Evolutionary conservation across 495 filamentous ascomycete species (phyloP).

Genomic region (Penicillium cosmopolitanum): DNA sequence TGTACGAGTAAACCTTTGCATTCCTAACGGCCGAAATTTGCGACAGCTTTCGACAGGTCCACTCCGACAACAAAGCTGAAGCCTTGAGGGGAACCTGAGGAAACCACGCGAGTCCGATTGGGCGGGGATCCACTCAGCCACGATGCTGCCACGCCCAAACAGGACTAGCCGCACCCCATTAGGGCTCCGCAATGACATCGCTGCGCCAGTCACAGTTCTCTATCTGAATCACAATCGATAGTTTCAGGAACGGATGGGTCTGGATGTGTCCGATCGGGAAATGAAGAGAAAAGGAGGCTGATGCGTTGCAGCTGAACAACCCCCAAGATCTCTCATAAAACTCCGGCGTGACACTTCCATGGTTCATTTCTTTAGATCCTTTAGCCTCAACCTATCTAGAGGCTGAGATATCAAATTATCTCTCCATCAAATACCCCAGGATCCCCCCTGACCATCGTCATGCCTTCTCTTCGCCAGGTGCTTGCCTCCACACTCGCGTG

Average conservation of each 20-base stretch:
- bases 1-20: not conserved
- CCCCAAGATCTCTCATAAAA: constrained; percentile 6
- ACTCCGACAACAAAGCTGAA: not conserved
- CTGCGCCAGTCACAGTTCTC: constrained; percentile 19
- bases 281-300: constrained; percentile 19
- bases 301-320: not conserved
- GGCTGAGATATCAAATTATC: not conserved
- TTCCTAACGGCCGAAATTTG: not conserved
- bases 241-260: constrained; percentile 24
- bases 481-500: constrained; percentile 21
- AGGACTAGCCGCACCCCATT: not conserved
- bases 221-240: constrained; percentile 25
- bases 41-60: not conserved
- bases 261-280: constrained; percentile 14
- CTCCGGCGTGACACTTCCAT: constrained; percentile 1
- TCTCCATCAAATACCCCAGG: not conserved
- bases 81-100: not conserved
- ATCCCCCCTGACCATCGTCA: not conserved
- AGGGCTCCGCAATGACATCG: not conserved
- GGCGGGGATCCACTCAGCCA: constrained; percentile 2
- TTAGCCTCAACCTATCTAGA: too few relatives aligned
- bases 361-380: too few relatives aligned
- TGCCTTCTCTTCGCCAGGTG: constrained; percentile 24
- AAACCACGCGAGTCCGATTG: constrained; percentile 6
- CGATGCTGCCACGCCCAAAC: constrained; percentile 4